Base-by-base conservation (phyloP, 192 early-diverging fungal genomes). In the Thamnidium elegans region DNA sequence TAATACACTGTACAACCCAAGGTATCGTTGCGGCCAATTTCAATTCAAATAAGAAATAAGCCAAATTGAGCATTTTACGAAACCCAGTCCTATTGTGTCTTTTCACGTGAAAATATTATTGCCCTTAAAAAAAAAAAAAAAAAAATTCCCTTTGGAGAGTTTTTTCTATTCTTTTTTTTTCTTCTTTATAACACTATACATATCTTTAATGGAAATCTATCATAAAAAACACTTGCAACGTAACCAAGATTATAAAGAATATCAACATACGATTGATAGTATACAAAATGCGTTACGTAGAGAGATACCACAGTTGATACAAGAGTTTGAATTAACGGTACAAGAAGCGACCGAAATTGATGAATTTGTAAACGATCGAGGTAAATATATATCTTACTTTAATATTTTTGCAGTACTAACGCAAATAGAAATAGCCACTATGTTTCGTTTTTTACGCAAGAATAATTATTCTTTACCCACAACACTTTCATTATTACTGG, bases 371-470 rank as follows among this genome's bases (percentile, higher is more conserved):
- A 56, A 64, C 15, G 72, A 74, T 43, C 56, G 51, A 55, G 62
- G 72, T 74, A 71, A n/a, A n/a, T n/a, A n/a, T n/a, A n/a, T n/a
- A n/a, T n/a, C n/a, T n/a, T n/a, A n/a, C n/a, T n/a, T n/a, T n/a
- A n/a, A n/a, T n/a, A n/a, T n/a, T n/a, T n/a, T n/a, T n/a, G n/a
- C n/a, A 11, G 31, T 8, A 19, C 14, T 36, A 51, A 43, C 3
- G 23, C 13, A 17, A 14, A 32, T 39, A 43, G 9, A 19, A 26
- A 34, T 58, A 79, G 77, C 68, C 0, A 79, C 74, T 17, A 53
- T 79, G 14, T 79, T 79, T 63, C 74, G 78, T 14, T 79, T 67
- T 55, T 60, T 79, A n/a, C 34, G 58, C 21, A 55, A 55, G 31
- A 63, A 65, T 34, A 47, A 61, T 5, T 79, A 54, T 54, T 66